A percentile compares a stretch with the other conserved stretches of the same genome.
Conservation (phyloP, 306 rosid genomes). For the apple (Malus domestica) region ASM211411v1 NC_041789.1:16916001-16916500, state of each 20-base stretch:
- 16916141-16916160: slow-evolving; percentile 1
- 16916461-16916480: too few species aligned
- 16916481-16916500: too few species aligned
- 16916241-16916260: background rate
- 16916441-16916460: too few species aligned
- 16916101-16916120: slow-evolving; percentile 14
- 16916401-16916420: too few species aligned
- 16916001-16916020: slow-evolving; percentile 66
- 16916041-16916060: background rate
- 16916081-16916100: background rate
- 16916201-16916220: background rate
- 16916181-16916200: background rate
- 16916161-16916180: background rate
- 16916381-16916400: too few species aligned
- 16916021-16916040: slow-evolving; percentile 43
- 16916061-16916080: background rate
- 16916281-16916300: background rate
- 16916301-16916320: background rate
- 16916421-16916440: too few species aligned
- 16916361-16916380: too few species aligned
- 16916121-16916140: background rate
- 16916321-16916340: background rate
- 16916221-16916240: background rate
- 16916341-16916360: too few species aligned
- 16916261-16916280: background rate